phyloP scores from a whole-genome alignment of 441 rosid genomes.

The Monsonia emarginata region DNA sequence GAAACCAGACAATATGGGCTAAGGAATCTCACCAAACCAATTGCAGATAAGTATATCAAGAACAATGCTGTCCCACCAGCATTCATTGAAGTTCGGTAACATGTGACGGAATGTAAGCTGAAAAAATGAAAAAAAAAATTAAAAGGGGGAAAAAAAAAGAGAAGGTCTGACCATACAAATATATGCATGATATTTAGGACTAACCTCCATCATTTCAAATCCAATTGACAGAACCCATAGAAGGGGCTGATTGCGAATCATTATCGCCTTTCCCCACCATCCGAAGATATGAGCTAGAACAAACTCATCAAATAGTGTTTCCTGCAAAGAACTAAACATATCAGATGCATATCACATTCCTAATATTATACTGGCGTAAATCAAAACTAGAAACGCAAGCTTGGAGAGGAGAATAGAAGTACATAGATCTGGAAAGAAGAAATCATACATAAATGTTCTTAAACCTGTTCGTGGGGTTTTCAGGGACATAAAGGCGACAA shows the following conservation, averaged over 20 bases:
- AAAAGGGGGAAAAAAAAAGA: constrained; percentile 2
- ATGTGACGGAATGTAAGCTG: constrained; percentile 96
- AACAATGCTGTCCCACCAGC: constrained; percentile 99
- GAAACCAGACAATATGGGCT: background rate
- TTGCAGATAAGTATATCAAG: constrained; percentile 93
- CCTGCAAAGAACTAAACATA: constrained; percentile 36
- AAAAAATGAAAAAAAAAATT: constrained; percentile 17
- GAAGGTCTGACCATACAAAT: constrained; percentile 2
- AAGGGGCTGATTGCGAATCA: constrained; percentile 92
- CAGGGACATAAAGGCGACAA: constrained; percentile 78
- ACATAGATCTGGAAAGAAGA: constrained; percentile 38
- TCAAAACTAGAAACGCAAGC: background rate
- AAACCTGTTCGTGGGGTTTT: constrained; percentile 91
- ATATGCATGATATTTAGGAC: constrained; percentile 15
- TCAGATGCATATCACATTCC: constrained; percentile 16
- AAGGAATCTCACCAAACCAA: constrained; percentile 83
- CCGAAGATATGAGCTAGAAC: constrained; percentile 96
- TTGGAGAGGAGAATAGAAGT: constrained; percentile 4
- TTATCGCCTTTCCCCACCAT: constrained; percentile 99
- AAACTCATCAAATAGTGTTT: constrained; percentile 88
- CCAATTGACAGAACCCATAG: constrained; percentile 96
- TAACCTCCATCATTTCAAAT: constrained; percentile 95
- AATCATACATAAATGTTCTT: constrained; percentile 96
- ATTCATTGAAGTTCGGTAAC: constrained; percentile 98
- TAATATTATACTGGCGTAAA: background rate